These are phyloP conservation scores for Pseudonectria foliicola DNA, from an alignment of 2,329 filamentous ascomycete species.

Conservation along the genomic window DNA sequence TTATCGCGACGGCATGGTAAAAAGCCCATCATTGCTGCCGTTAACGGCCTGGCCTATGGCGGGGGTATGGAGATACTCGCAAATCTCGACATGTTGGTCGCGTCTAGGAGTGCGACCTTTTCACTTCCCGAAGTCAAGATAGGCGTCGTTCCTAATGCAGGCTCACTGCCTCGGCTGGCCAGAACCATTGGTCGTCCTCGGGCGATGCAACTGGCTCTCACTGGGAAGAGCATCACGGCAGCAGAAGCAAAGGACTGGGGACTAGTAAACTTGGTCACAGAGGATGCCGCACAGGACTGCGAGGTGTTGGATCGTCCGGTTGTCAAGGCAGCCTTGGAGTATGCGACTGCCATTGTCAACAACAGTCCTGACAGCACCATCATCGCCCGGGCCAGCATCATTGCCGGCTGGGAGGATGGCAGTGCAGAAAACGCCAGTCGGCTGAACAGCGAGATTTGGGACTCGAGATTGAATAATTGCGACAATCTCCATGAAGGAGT, in stretches of 20 bases:
- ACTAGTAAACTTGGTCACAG: constrained; percentile 57
- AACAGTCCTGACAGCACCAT: constrained; percentile 68
- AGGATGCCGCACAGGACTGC: constrained; percentile 19
- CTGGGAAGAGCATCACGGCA: constrained; percentile 50
- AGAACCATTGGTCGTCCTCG: constrained; percentile 59
- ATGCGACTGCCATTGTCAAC: constrained; percentile 52
- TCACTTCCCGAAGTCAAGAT: constrained; percentile 64
- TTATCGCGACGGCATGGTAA: constrained; percentile 59
- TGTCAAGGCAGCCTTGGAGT: constrained; percentile 46
- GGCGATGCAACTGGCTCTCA: constrained; percentile 61
- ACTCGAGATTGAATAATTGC: constrained; percentile 48
- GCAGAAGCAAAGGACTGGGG: constrained; percentile 56
- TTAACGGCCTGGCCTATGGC: constrained; percentile 68
- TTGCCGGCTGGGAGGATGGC: constrained; percentile 61
- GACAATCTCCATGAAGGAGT: constrained; percentile 68
- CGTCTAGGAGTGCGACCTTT: constrained; percentile 51
- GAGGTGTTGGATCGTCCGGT: constrained; percentile 31
- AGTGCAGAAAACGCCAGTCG: constrained; percentile 52
- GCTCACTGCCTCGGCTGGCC: constrained; percentile 60
- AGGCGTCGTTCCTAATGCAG: constrained; percentile 65
- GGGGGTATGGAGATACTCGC: constrained; percentile 71
- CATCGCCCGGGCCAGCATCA: constrained; percentile 60
- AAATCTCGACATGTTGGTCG: constrained; percentile 67
- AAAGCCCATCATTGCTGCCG: constrained; percentile 70
- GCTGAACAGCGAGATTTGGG: constrained; percentile 43